Evolutionary conservation across 352 stramenopile species (phyloP), one percentile per base, ranked within the genome.

Genomic region (Pythium oligandrum): DNA sequence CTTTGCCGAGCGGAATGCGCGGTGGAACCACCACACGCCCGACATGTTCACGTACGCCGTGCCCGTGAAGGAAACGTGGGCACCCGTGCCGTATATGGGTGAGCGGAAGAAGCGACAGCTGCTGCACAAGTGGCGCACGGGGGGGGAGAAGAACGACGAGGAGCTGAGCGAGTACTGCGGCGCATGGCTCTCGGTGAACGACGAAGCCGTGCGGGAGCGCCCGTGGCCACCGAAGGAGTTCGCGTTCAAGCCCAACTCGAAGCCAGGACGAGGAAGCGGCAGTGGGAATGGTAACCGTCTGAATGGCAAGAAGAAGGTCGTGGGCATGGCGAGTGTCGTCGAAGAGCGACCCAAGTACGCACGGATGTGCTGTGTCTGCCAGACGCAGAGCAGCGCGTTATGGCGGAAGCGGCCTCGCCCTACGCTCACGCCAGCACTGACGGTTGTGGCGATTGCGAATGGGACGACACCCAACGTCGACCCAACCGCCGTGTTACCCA

Each of bases 171-270:
- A 37, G 34, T 62, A 37, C 45, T 50, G 62, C 17, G 34, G 42
- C 5, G 35, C 3, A 0, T 42, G 11, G 6, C 17, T 38, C 6
- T n/a, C 9, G 30, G 40, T 60, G 10, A 48, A 69, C 0, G 59
- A 55, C 26, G 54, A 78, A 40, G 70, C 64, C 35, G 70, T 83
- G 39, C 80, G 79, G 17, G 80, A 92, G 4, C 79, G 79, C 3
- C 53, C 68, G 31, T 95, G 84, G 84, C 84, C 84, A 26, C 84
- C 84, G 0, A 73, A 70, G 32, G 84, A 90, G 57, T 90, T 91
- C 56, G 67, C 75, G 39, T 55, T 81, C n/a, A 89, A 89, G 53
- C 63, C 68, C 2, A 61, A 68, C 17, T 38, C 51, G 4, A 87
- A 86, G 51, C 64, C 76, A 0, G 65, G 64, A 37, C 61, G 69